Conservation (phyloP, 164 flowering plant species). For the Hamamelis virginiana region DNA sequence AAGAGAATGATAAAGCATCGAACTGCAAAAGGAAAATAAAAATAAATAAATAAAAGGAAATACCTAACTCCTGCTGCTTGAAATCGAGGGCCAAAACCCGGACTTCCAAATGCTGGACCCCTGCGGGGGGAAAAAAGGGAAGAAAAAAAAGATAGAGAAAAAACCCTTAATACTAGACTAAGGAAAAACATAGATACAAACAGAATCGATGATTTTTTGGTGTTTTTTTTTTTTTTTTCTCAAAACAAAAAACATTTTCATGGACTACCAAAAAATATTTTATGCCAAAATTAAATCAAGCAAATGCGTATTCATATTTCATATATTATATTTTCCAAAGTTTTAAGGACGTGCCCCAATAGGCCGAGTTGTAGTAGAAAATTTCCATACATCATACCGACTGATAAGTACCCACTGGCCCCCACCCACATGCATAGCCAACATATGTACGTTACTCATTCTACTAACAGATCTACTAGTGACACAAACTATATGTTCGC, state of each 20-base stretch:
- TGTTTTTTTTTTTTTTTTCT: too few species aligned
- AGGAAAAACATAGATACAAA: neutral
- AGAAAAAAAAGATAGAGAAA: conserved; percentile 12
- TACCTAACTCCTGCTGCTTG: conserved; percentile 67
- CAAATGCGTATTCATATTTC: neutral
- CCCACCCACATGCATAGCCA: neutral
- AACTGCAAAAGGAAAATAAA: neutral
- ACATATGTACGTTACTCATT: neutral
- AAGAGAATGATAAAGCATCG: neutral
- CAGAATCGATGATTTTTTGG: neutral
- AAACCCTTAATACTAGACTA: neutral
- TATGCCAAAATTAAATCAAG: neutral
- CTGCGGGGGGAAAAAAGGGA: too few species aligned
- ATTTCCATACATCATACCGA: neutral
- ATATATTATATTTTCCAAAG: too few species aligned
- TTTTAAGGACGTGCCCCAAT: too few species aligned
- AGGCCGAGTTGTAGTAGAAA: too few species aligned
- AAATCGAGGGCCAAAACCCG: conserved; percentile 73
- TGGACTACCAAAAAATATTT: neutral
- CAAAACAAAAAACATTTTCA: neutral
- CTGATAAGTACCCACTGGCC: neutral
- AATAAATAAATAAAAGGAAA: too few species aligned
- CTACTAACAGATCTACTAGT: neutral
- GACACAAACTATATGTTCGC: neutral
- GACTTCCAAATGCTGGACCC: conserved; percentile 73